These are phyloP conservation scores for Ustilago crameri DNA, from an alignment of 1,284 basidiomycete species.

Conservation along the genomic window DNA sequence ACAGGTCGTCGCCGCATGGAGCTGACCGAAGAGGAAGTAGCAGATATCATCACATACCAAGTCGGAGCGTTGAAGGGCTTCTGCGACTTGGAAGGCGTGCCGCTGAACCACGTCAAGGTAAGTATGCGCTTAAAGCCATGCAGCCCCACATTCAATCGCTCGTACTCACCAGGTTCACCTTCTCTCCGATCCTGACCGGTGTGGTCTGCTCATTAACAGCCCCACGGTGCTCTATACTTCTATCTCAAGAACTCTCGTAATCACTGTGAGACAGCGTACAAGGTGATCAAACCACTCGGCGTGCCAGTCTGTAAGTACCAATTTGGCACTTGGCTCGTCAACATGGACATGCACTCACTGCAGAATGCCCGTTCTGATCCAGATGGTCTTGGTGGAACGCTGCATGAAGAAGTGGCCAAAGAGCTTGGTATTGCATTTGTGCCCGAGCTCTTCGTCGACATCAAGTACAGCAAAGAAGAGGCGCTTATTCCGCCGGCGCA, in stretches of 20 bases:
- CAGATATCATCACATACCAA: constrained; percentile 43
- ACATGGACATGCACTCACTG: not conserved
- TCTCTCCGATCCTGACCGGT: too few relatives aligned
- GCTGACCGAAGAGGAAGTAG: constrained; percentile 29
- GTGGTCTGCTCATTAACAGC: constrained; percentile 1
- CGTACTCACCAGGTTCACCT: too few relatives aligned
- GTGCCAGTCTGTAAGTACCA: constrained; percentile 31
- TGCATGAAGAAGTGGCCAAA: constrained; percentile 29
- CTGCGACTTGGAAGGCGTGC: constrained; percentile 31
- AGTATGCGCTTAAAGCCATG: not conserved
- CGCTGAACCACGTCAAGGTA: constrained; percentile 40
- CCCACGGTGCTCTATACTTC: constrained; percentile 42
- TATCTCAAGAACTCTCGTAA: constrained; percentile 26
- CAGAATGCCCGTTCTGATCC: not conserved
- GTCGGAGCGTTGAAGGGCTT: constrained; percentile 35
- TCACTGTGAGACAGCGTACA: constrained; percentile 25
- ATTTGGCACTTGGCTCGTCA: not conserved
- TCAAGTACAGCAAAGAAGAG: constrained; percentile 37
- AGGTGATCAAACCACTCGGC: constrained; percentile 33
- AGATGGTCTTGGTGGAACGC: constrained; percentile 31
- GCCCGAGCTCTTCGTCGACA: constrained; percentile 42
- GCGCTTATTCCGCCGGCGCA: constrained; percentile 36
- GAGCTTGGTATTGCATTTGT: constrained; percentile 31
- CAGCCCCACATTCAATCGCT: too few relatives aligned
- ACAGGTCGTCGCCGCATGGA: constrained; percentile 34